Percentiles rank a stretch among this genome's conserved stretches.
Evolutionary conservation across 768 basidiomycete genomes (phyloP).

Genomic region (Mycena pura): DNA sequence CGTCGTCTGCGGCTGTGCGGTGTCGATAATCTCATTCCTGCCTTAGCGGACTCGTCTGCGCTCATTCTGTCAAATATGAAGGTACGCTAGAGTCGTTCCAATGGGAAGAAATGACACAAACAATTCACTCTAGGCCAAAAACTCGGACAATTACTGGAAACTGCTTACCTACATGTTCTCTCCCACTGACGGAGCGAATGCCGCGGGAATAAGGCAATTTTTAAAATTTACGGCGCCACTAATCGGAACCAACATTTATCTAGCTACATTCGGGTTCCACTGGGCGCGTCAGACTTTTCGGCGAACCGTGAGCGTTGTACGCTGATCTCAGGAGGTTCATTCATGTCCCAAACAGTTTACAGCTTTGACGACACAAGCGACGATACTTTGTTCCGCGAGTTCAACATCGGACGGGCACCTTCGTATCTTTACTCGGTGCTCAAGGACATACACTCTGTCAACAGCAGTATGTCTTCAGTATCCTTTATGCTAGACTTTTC

Average conservation of each 20-base stretch:
- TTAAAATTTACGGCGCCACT: not conserved
- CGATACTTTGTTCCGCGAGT: conserved; percentile 63
- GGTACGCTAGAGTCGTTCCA: conserved; percentile 43
- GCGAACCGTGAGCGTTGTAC: conserved; percentile 46
- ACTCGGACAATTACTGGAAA: conserved; percentile 63
- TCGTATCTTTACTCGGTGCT: conserved; percentile 69
- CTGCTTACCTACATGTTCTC: conserved; percentile 67
- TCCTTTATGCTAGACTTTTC: not conserved
- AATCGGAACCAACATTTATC: not conserved
- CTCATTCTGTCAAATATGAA: conserved; percentile 67
- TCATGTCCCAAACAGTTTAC: conserved; percentile 49
- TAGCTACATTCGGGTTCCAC: conserved; percentile 54
- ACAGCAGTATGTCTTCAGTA: conserved; percentile 30
- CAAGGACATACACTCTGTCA: conserved; percentile 66
- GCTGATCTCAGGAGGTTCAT: not conserved
- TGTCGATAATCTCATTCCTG: not conserved
- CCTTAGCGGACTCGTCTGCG: conserved; percentile 75
- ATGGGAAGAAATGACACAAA: not conserved
- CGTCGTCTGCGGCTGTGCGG: conserved; percentile 18
- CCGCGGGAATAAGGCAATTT: conserved; percentile 65
- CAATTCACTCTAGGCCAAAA: conserved; percentile 45
- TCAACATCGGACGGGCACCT: conserved; percentile 65
- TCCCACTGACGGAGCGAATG: conserved; percentile 62
- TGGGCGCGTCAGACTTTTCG: conserved; percentile 81
- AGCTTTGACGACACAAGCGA: conserved; percentile 69